Conservation (phyloP, 2,329 filamentous ascomycete genomes). For the Harringtonia lauricola region DNA sequence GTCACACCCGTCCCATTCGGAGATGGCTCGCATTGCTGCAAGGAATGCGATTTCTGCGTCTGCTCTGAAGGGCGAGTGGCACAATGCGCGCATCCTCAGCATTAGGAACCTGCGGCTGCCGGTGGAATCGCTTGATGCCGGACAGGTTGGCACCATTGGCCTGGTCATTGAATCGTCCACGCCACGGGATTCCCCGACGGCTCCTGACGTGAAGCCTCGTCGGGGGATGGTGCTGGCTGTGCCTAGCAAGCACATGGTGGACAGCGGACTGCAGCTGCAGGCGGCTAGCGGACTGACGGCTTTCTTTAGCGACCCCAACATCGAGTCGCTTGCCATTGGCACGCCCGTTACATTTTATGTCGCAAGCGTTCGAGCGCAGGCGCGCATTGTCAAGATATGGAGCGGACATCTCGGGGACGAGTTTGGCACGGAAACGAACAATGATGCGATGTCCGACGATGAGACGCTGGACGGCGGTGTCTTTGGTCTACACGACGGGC, state of each 20-base stretch:
- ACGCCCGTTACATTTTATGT: constrained; percentile 73
- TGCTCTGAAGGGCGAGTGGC: constrained; percentile 59
- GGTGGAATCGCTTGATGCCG: constrained; percentile 61
- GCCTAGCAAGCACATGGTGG: constrained; percentile 45
- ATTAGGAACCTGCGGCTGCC: constrained; percentile 80
- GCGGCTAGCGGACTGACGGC: constrained; percentile 61
- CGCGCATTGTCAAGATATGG: constrained; percentile 43
- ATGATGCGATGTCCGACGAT: background rate
- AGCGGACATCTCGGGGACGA: constrained; percentile 6
- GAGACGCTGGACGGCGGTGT: constrained; percentile 34
- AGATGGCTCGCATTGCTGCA: constrained; percentile 40
- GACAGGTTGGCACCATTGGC: constrained; percentile 85
- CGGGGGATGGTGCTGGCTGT: constrained; percentile 79
- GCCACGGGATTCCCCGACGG: background rate
- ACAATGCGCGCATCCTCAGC: constrained; percentile 68
- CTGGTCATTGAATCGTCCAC: constrained; percentile 44
- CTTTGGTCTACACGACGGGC: constrained; percentile 36
- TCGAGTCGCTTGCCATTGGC: constrained; percentile 52
- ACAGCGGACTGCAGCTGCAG: constrained; percentile 46
- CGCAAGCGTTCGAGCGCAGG: constrained; percentile 74
- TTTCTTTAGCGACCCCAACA: constrained; percentile 53
- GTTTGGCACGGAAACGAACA: constrained; percentile 6
- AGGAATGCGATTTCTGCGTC: constrained; percentile 41
- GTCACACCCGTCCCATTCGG: constrained; percentile 41
- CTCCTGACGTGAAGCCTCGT: constrained; percentile 31